These are phyloP conservation scores for Starmerella kuoi DNA, from an alignment of 805 yeast genomes.

Conservation along the genomic window DNA sequence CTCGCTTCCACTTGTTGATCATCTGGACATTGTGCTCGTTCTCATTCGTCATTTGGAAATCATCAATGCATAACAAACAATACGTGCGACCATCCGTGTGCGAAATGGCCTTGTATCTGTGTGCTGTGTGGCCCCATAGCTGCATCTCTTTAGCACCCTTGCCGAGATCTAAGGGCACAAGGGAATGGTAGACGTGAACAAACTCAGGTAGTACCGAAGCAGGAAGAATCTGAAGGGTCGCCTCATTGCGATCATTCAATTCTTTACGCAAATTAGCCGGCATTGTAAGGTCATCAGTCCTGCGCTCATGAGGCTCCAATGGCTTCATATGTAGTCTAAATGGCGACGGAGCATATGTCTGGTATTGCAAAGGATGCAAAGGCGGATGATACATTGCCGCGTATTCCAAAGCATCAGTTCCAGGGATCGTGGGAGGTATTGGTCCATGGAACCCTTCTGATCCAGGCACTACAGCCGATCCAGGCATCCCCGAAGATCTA, in stretches of 20 bases:
- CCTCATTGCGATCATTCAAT: constrained; percentile 64
- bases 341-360: constrained; percentile 80
- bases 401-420: constrained; percentile 11
- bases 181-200: constrained; percentile 71
- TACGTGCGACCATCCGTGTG: constrained; percentile 68
- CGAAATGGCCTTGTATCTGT: constrained; percentile 69
- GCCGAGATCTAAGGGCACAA: constrained; percentile 60
- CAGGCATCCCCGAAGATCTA: not conserved
- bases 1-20: constrained; percentile 54
- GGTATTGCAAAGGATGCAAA: constrained; percentile 48
- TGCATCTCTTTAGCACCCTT: constrained; percentile 19
- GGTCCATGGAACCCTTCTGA: not conserved
- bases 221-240: constrained; percentile 56
- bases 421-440: too few relatives aligned
- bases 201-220: constrained; percentile 55
- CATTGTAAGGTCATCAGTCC: constrained; percentile 56
- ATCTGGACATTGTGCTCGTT: constrained; percentile 45
- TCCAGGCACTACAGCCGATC: not conserved
- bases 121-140: constrained; percentile 43
- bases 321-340: constrained; percentile 35
- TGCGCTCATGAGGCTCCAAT: constrained; percentile 58
- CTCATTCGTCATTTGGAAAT: constrained; percentile 36
- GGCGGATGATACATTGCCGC: constrained; percentile 22
- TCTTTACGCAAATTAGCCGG: constrained; percentile 59
- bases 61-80: constrained; percentile 61